Evolutionary conservation across 2,329 filamentous ascomycete genomes (phyloP).

Genomic region (Calonectria montana): DNA sequence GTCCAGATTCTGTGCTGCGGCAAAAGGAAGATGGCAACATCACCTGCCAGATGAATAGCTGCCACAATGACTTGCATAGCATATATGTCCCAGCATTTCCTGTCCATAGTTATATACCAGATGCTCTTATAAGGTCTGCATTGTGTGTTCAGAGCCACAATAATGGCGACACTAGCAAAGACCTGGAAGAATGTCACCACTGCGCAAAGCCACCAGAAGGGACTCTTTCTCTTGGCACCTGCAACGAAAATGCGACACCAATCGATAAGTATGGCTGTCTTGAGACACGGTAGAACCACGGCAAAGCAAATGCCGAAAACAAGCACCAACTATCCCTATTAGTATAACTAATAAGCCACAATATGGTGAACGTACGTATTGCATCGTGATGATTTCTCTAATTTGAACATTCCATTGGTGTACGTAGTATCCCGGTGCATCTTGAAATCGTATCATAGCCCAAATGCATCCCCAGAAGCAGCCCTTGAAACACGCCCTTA

Average conservation of each 20-base stretch:
- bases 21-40: neutral
- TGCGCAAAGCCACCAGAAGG: neutral
- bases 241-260: neutral
- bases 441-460: neutral
- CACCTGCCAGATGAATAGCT: neutral
- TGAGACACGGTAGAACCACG: neutral
- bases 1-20: neutral
- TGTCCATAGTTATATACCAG: neutral
- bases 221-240: neutral
- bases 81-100: neutral
- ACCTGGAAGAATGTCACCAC: neutral
- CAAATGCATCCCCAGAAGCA: neutral
- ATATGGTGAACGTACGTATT: neutral
- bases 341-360: rapidly evolving
- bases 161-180: neutral
- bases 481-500: neutral
- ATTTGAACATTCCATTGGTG: neutral
- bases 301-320: neutral
- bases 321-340: neutral
- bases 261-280: neutral
- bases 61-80: neutral
- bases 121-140: neutral
- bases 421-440: neutral
- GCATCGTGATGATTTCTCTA: neutral
- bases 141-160: neutral